Base-by-base conservation (phyloP, 75 land plant species). In the Larix kaempferi region DNA sequence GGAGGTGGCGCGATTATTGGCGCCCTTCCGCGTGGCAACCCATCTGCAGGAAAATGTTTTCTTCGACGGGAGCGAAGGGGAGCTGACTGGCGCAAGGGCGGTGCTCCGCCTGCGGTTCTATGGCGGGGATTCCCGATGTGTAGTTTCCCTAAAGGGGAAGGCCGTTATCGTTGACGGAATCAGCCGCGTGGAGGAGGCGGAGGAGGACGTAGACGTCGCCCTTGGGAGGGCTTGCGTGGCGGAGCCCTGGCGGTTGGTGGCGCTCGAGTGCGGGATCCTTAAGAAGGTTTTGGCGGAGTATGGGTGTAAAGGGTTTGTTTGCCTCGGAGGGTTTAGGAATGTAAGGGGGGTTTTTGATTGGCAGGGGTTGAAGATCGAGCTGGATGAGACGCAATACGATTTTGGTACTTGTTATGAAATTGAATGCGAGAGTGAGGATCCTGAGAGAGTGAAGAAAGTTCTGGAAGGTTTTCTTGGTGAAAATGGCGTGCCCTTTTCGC, bases 51-150 rank as follows among this genome's bases (percentile, higher is more conserved):
- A 94, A 79, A 95, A 89, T 35, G 35, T 89, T 77, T 91, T 93
- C 81, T 93, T 91, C 79, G 96, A 93, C 75, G 82, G 85, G n/a
- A 57, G 66, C 57, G 12, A 26, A 60, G 75, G 82, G 73, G 82
- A 87, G 76, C 91, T 93, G 57, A 72, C 85, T 33, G 66, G 91
- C 72, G 44, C 66, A 69, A 59, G 74, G 57, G 85, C 91, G 59
- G 92, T 83, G 57, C 92, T 95, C 76, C 90, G 98, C 71, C 78
- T 95, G 81, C 96, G 98, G 15, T 94, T 95, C 91, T 94, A 95
- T 86, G 78, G 82, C 74, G 80, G 66, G 54, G 89, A 91, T 56
- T 59, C 87, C 67, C 87, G 83, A 62, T 93, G 92, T 80, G 89
- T 95, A 29, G 78, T 88, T 72, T 85, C 98, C 22, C 84, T 95